Evolutionary conservation across 768 basidiomycete genomes (phyloP), one percentile per base, ranked within the genome.

Genomic region (Xerocomus brunneocitrinus): DNA sequence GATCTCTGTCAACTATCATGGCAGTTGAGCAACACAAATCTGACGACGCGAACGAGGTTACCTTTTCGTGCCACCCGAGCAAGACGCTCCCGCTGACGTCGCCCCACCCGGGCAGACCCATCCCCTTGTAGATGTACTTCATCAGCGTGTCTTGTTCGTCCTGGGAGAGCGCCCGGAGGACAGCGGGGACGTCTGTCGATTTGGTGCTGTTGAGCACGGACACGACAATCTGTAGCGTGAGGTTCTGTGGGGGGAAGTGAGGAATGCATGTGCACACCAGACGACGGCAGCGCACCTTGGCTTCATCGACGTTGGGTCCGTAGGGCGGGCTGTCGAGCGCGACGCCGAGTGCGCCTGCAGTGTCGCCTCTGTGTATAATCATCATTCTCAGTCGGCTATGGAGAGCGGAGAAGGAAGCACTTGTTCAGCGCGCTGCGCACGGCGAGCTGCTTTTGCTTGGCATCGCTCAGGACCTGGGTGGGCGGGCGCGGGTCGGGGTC

Each of bases 91-190:
- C 83, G 60, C 76, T 81, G 52, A 84, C 75, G 57, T 85, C 84
- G 30, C 81, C 78, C 68, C 79, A 76, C 14, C 77, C 83, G 2
- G 77, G 74, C 62, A 78, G 70, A 16, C 76, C 81, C 95, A 97
- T 98, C 14, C 91, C 95, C 74, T 98, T 98, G 81, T 98, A 98
- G 14, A 98, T 75, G 66, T 95, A 98, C 68, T 95, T 95, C 95
- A 97, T 98, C 50, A 98, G 78, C 31, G 86, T 89, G 65, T 97
- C 95, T 64, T 94, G 91, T 41, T 79, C 73, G 47, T 90, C 87
- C 60, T 79, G 79, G 3, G 85, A 79, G 30, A 98, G 78, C 0
- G 77, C 68, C 63, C 85, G 88, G 67, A 97, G 78, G 47, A 89
- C 82, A 25, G 73, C 73, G 3, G 87, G 77, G 57, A 98, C 91